These are phyloP conservation scores for Pelargonium myrrhifolium DNA, from an alignment of 441 rosid species.

Conservation along the genomic window DNA sequence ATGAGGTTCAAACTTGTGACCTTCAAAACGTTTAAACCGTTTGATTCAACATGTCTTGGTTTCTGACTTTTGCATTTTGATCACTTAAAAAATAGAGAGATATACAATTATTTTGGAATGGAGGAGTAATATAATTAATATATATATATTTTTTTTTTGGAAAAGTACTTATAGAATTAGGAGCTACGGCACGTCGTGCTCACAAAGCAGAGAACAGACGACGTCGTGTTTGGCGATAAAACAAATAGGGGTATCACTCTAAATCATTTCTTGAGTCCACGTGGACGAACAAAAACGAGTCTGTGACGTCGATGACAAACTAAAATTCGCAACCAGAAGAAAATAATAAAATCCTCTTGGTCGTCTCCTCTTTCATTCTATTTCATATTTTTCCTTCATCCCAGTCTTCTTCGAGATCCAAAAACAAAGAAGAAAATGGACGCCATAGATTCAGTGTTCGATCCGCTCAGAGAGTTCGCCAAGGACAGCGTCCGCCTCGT, in stretches of 20 bases:
- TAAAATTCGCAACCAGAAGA: neutral
- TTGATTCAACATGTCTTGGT: no score
- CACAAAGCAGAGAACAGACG: neutral
- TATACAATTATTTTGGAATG: no score
- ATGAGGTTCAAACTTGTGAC: no score
- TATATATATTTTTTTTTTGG: no score
- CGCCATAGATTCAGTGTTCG: constrained; percentile 23
- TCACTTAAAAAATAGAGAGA: no score
- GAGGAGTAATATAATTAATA: no score
- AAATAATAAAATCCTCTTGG: neutral
- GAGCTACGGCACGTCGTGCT: neutral
- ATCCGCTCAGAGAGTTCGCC: constrained; percentile 23
- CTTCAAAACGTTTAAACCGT: no score
- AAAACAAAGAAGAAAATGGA: constrained; percentile 16
- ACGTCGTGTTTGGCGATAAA: neutral
- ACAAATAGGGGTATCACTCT: neutral
- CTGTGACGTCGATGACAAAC: neutral
- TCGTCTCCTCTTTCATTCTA: neutral
- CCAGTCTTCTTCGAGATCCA: no score
- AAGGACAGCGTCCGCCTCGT: constrained; percentile 25
- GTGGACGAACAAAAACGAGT: neutral
- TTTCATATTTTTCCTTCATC: no score
- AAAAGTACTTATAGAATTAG: no score
- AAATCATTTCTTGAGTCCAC: neutral
- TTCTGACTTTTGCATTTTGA: no score